Evolutionary conservation across 2,329 filamentous ascomycete genomes (phyloP).

Genomic region (Raffaelea albimanens): DNA sequence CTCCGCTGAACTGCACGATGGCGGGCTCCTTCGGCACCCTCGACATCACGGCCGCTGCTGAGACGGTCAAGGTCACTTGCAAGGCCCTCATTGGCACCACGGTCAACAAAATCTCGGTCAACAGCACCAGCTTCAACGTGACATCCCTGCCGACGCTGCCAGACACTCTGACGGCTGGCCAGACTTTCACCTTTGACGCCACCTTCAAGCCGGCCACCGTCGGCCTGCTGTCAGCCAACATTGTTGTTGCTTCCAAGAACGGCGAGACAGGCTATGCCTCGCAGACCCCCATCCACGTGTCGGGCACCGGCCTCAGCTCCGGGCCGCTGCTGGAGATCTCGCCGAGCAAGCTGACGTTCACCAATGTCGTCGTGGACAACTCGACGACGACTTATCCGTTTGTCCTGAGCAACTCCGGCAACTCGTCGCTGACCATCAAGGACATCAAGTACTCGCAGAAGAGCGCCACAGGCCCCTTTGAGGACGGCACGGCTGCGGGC

Average conservation of each 20-base stretch:
- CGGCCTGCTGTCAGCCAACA: slow-evolving; percentile 36
- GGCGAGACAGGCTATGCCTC: slow-evolving; percentile 33
- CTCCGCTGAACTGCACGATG: slow-evolving; percentile 43
- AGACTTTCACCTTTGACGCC: slow-evolving; percentile 31
- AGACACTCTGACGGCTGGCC: slow-evolving; percentile 23
- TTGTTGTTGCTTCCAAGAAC: slow-evolving; percentile 40
- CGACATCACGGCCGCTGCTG: slow-evolving; percentile 27
- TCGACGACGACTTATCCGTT: slow-evolving; percentile 30
- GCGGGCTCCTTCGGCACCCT: slow-evolving; percentile 34
- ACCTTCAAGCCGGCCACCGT: slow-evolving; percentile 35
- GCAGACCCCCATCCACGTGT: slow-evolving; percentile 34
- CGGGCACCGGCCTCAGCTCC: slow-evolving; percentile 37
- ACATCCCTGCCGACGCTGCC: slow-evolving; percentile 20
- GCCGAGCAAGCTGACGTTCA: slow-evolving; percentile 39
- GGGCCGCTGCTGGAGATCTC: slow-evolving; percentile 35
- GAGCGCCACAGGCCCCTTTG: slow-evolving; percentile 35
- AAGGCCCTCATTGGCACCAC: slow-evolving; percentile 33
- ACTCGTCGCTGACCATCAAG: slow-evolving; percentile 31
- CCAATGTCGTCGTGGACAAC: slow-evolving; percentile 35
- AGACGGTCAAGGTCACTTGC: slow-evolving; percentile 32
- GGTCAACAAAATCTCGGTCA: slow-evolving; percentile 28
- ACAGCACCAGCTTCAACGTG: slow-evolving; percentile 27
- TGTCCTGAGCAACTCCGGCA: slow-evolving; percentile 40
- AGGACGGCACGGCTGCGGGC: slow-evolving; percentile 19
- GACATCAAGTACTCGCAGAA: slow-evolving; percentile 33